phyloP scores from a whole-genome alignment of 768 basidiomycete species.

The Rhizopogon vesiculosus region DNA sequence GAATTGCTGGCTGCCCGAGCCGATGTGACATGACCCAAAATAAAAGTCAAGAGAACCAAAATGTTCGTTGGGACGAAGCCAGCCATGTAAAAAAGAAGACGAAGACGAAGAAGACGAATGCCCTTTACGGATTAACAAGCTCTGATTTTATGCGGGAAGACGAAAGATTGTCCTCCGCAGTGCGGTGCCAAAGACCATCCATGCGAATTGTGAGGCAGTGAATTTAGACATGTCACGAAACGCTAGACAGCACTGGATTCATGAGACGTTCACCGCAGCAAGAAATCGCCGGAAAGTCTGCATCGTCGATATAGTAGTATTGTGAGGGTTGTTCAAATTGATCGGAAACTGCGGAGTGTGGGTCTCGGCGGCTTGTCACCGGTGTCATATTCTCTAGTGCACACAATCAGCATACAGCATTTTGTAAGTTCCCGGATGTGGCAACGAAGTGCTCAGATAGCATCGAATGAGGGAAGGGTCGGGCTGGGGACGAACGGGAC shows the following conservation, averaged over 20 bases:
- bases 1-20: constrained; percentile 1
- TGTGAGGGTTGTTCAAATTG: no score
- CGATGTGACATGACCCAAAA: not conserved
- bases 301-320: no score
- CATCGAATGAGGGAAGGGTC: no score
- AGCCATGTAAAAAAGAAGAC: not conserved
- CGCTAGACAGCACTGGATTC: no score
- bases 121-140: not conserved
- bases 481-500: no score
- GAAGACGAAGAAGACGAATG: not conserved
- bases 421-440: no score
- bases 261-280: not conserved
- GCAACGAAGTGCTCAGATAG: no score
- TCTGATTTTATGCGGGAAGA: not conserved
- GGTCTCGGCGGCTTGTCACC: no score
- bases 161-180: not conserved
- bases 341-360: no score
- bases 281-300: not conserved
- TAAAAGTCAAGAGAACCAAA: not conserved
- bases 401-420: no score
- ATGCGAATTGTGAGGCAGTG: not conserved
- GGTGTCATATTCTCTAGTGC: no score
- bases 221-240: no score
- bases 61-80: not conserved
- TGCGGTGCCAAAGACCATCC: not conserved